Evolutionary conservation across 2,329 filamentous ascomycete genomes (phyloP), one percentile per base, ranked within the genome.

Genomic region (Biscogniauxia sp.): DNA sequence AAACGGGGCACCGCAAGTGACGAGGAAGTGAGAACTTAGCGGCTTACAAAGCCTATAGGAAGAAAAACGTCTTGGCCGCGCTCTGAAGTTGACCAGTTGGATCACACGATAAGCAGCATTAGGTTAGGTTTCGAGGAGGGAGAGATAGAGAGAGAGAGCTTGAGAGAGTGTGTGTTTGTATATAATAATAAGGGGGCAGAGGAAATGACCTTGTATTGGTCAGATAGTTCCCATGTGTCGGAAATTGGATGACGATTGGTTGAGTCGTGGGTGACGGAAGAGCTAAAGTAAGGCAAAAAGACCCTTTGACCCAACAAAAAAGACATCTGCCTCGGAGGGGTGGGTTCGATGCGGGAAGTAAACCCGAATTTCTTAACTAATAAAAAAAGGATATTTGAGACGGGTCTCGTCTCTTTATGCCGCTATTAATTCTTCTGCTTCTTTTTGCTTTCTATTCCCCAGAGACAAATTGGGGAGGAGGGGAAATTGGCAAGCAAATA

Each of bases 191-290:
- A 53, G 59, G 61, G 56, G 57, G 54, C 26, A 62, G 60, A 51
- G 61, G 62, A 60, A 55, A 58, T 61, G 53, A 50, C 45, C 32
- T 23, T 54, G 25, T 55, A 20, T 54, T 55, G 54, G 37, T 50
- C 54, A n/a, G 37, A 45, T 45, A 45, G 57, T 66, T 67, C 68
- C 67, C 68, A 70, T 70, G 69, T 62, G 59, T 62, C 63, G 60
- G 63, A 59, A 55, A 25, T 56, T 53, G 32, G 26, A 54, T 53
- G 64, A 56, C 57, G 53, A 71, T 71, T 71, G 69, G 69, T 64
- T 56, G 58, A 63, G 60, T 51, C 59, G 56, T 56, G 26, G 55
- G 56, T 53, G 37, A 52, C 58, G 63, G 58, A 56, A 57, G 41
- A 45, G 37, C n/a, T 56, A n/a, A 54, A 60, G 57, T 32, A 52